Base-by-base conservation (phyloP, 495 filamentous ascomycete genomes). In the Recurvomyces mirabilis region DNA sequence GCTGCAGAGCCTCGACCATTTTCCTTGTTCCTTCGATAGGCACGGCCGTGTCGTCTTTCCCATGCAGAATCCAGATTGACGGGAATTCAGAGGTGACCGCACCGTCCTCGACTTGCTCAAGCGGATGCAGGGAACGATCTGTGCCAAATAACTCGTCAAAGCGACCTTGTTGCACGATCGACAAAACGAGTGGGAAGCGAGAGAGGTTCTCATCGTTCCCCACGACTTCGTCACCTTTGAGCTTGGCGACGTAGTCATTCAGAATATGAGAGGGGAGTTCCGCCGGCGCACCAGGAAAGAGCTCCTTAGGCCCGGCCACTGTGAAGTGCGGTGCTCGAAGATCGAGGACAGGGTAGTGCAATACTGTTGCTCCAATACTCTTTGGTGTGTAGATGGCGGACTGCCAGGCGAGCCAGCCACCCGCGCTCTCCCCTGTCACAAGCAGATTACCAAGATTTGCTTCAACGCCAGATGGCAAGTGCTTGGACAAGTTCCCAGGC, bases 371-470 rank as follows among this genome's bases (percentile, higher is more conserved):
- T 15, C 51, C 54, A 53, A 65, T 62, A 10, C 49, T 46, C 13
- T 58, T 59, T 22, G 56, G 58, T 29, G 56, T 61, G 1, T 66
- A 35, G 3, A 35, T 13, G 12, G 51, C 58, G 4, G 60, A 62
- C 43, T 63, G 64, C 5, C 65, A 23, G 2, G 60, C 55, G 11
- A 68, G 46, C 38, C 56, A 67, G 17, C 65, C 65, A 41, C 67
- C 65, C 1, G 63, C 59, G 22, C 41, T 51, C 44, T 68, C 60
- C 20, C 65, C 63, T 0, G 51, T 37, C 5, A 53, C 55, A 20
- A 52, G 46, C 12, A 58, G 0, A 23, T 47, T 40, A 17, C 39
- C 30, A 10, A 46, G 34, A 32, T 58, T 52, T 1, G 29, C 38
- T 15, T 38, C 29, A 18, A 52, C 26, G 4, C 21, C 34, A 10